Base-by-base conservation (phyloP, 768 basidiomycete species). In the Trametes maxima region DNA sequence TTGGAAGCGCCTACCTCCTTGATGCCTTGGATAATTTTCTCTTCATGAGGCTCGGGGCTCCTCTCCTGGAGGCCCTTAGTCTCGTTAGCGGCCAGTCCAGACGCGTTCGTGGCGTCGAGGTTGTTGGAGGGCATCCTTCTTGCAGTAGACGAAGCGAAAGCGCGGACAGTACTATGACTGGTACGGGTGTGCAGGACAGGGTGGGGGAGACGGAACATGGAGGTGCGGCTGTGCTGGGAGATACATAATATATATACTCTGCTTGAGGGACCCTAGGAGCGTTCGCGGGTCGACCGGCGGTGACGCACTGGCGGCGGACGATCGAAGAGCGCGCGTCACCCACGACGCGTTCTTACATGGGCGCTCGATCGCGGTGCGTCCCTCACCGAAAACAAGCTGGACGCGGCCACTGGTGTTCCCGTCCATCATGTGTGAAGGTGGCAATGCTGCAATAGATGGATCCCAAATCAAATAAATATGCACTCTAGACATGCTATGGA, bases 61-160 rank as follows among this genome's bases (percentile, higher is more conserved):
- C 80, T 69, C 62, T 80, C 80, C 25, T 71, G 65, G 10, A 82
- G 70, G 37, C 68, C 63, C 60, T 75, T 77, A 17, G 77, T 74
- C 62, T 78, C 72, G 16, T 71, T 73, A 3, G 78, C 73, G 17
- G 70, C 70, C 24, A 82, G 63, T 0, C 79, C 80, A 4, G 79
- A 72, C 3, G 78, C 75, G 56, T 81, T 80, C 36, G 47, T 53
- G 5, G 65, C 67, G 17, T 71, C 58, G 47, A 61, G 58, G 57
- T 69, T 59, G 62, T 60, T 68, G 52, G 58, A 61, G 0, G 69
- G 68, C 67, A 68, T 68, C 13, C 48, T 65, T 52, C 65, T 62
- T 1, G 21, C 37, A 12, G 45, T 16, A 2, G 60, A 57, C 35
- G 39, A 43, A 14, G 33, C 35, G 50, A 57, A 59, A n/a, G 54